Evolutionary conservation across 2,329 filamentous ascomycete genomes (phyloP).

Genomic region (Penicillium verrucosum): DNA sequence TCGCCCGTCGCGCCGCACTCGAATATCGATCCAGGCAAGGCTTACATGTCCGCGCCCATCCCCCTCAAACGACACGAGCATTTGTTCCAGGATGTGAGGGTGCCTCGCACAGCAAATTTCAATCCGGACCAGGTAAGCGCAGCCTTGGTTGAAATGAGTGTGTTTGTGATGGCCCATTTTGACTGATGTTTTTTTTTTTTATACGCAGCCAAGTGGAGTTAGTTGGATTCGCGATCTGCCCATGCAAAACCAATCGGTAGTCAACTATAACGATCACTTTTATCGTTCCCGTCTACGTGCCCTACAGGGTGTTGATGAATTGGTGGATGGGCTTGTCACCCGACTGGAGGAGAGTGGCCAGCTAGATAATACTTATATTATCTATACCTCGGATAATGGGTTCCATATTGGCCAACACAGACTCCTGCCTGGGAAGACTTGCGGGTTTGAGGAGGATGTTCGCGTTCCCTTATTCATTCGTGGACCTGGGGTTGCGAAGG

Average conservation of each 20-base stretch:
- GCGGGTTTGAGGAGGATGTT: slow-evolving; percentile 59
- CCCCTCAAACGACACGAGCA: slow-evolving; percentile 60
- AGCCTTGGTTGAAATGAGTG: not conserved
- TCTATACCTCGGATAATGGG: slow-evolving; percentile 61
- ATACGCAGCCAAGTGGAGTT: slow-evolving; percentile 39
- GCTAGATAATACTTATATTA: slow-evolving; percentile 57
- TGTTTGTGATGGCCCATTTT: not conserved
- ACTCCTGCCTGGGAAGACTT: slow-evolving; percentile 57
- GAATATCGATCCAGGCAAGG: slow-evolving; percentile 46
- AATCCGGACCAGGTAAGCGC: slow-evolving; percentile 57
- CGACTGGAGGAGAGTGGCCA: slow-evolving; percentile 42
- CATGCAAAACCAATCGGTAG: slow-evolving; percentile 44
- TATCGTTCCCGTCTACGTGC: slow-evolving; percentile 51
- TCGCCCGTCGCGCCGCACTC: slow-evolving; percentile 67
- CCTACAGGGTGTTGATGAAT: slow-evolving; percentile 55
- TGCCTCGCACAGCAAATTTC: slow-evolving; percentile 63
- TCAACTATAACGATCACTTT: slow-evolving; percentile 54
- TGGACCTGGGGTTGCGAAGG: slow-evolving; percentile 53
- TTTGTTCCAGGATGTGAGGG: slow-evolving; percentile 58
- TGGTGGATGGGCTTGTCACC: slow-evolving; percentile 48
- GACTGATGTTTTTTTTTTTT: not conserved
- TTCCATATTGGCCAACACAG: slow-evolving; percentile 61
- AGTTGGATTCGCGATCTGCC: slow-evolving; percentile 48
- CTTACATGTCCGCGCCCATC: slow-evolving; percentile 51
- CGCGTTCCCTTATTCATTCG: slow-evolving; percentile 59